Evolutionary conservation across 2,329 filamentous ascomycete species (phyloP), one percentile per base, ranked within the genome.

Genomic region (Cladophialophora carrionii): DNA sequence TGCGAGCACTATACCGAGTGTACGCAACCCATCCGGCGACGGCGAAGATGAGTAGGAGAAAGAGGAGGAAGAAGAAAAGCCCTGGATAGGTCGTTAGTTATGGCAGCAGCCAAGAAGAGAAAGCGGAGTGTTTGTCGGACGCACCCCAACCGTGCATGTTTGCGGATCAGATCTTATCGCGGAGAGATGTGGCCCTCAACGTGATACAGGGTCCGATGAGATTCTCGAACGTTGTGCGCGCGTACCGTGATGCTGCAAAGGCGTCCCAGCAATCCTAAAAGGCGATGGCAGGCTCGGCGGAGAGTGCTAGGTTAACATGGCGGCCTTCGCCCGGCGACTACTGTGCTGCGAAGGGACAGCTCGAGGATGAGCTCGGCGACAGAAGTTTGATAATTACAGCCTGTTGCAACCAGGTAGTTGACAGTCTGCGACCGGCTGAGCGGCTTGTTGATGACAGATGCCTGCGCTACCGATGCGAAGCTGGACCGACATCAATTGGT

Each of bases 41-140:
- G 29, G 78, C 85, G 62, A 81, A 76, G 62, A 88, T 66, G 61
- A 86, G 74, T 72, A 90, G 75, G 71, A 92, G 79, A 71, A 91
- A 72, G 73, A 94, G 76, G 73, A 91, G 83, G 74, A 96, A 87
- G 76, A 92, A 84, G 79, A 93, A 87, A 68, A 88, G 84, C 74
- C 88, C 87, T 70, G 54, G 4, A 49, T 14, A 4, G 52, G 34
- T 51, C 46, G 52, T 49, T 61, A 52, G 57, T 12, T 12, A 37
- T n/a, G 22, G 31, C 43, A 17, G 24, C 34, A 12, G 2, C 34
- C 29, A 53, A 41, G 24, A 14, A 49, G 46, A 51, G 12, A 26
- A 57, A 20, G 53, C 29, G 31, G 12, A n/a, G 14, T 22, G 24
- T 54, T 22, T 20, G n/a, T 22, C 43, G 53, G 29, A 61, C 68